These are phyloP conservation scores for Botrytis medusae DNA, from an alignment of 2,329 filamentous ascomycete species.

Conservation along the genomic window DNA sequence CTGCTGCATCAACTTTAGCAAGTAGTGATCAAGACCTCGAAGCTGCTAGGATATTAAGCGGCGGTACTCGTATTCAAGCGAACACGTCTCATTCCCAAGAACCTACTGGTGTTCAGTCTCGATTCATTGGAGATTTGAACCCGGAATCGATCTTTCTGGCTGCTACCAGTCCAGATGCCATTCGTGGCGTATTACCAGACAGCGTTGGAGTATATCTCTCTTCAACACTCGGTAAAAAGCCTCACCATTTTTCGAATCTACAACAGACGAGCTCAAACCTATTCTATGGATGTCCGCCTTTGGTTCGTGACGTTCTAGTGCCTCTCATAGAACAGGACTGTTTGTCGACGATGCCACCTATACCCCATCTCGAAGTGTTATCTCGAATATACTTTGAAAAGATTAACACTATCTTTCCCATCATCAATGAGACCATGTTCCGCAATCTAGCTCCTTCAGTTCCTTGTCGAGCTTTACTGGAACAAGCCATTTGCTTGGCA, in stretches of 20 bases:
- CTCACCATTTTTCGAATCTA: not conserved
- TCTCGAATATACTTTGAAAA: slow-evolving; percentile 43
- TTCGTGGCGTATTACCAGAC: slow-evolving; percentile 45
- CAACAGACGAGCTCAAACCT: slow-evolving; percentile 25
- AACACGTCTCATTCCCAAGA: not conserved
- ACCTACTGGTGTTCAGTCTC: slow-evolving; percentile 29
- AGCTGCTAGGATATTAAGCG: slow-evolving; percentile 22
- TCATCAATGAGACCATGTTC: slow-evolving; percentile 34
- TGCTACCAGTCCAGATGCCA: slow-evolving; percentile 47
- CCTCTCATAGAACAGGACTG: slow-evolving; percentile 35
- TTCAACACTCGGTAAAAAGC: slow-evolving; percentile 16
- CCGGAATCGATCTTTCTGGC: slow-evolving; percentile 61
- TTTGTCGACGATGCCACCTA: slow-evolving; percentile 49
- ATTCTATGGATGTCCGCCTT: slow-evolving; percentile 28
- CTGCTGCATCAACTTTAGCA: slow-evolving; percentile 7
- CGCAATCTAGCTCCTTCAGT: slow-evolving; percentile 40
- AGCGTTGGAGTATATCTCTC: slow-evolving; percentile 58
- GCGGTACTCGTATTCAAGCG: slow-evolving; percentile 13
- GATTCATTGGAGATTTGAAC: slow-evolving; percentile 60
- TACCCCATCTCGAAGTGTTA: slow-evolving; percentile 48
- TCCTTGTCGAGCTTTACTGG: slow-evolving; percentile 45
- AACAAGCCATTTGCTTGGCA: slow-evolving; percentile 56
- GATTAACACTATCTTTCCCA: slow-evolving; percentile 37
- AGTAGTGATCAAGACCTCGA: slow-evolving; percentile 21
- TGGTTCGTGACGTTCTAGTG: slow-evolving; percentile 29